Base-by-base conservation (phyloP, 2,329 filamentous ascomycete species). In the Stachybotrys elegans region DNA sequence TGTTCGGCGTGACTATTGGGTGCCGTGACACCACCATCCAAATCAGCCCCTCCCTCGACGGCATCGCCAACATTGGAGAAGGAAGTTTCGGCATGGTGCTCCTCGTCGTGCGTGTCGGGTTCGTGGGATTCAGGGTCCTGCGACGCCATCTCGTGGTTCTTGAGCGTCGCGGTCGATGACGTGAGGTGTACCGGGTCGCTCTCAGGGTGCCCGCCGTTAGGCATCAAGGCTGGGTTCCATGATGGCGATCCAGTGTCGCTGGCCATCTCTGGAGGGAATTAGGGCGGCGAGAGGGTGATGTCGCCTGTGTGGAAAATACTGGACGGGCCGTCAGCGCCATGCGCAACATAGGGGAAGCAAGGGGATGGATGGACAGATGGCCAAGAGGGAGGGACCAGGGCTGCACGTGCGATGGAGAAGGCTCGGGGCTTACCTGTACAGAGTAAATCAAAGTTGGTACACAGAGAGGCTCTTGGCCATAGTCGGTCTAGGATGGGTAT, bases 201-300 rank as follows among this genome's bases (percentile, higher is more conserved):
- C 43, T 52, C 45, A 40, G 50, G 48, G 43, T 50, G 42, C 44
- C 54, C 54, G 44, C 46, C 23, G 46, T 62, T 61, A 23, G 70
- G 68, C 58, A 69, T 65, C 46, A 65, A 52, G 40, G 67, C 66
- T 51, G 67, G 65, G 51, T 69, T 63, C 67, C 67, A 69, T 55
- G 65, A 61, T 43, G 66, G 55, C 48, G 57, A 59, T 42, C 58
- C 52, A 44, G 54, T 50, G 55, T 64, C 65, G 50, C 57, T 55
- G 51, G 62, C 63, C 68, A 71, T 71, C 46, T 46, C 57, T 45
- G 52, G 50, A 54, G 49, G 49, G 44, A 45, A 40, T 19, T 13
- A 22, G 20, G 20, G 38, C 38, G n/a, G n/a, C 31, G 31, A 34
- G 31, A n/a, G 31, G n/a, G 8, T 25, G 22, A 2, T 27, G 8